Evolutionary conservation across 1,284 basidiomycete species (phyloP).

Genomic region (Papiliotrema flavescens): DNA sequence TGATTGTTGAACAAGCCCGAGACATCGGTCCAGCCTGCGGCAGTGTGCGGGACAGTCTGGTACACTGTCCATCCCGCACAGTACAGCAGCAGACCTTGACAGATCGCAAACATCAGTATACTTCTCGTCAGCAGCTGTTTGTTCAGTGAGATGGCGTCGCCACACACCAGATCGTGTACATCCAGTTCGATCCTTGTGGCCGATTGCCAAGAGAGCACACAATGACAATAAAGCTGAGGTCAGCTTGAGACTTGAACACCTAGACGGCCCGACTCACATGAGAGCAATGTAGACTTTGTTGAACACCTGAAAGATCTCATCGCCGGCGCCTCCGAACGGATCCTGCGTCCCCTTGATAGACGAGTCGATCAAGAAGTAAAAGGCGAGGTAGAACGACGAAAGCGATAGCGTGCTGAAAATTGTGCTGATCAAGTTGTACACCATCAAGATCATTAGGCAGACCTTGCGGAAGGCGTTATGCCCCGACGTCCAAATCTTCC

Average conservation of each 20-base stretch:
- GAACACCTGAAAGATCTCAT: conserved; percentile 73
- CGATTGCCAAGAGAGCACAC: conserved; percentile 64
- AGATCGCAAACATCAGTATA: conserved; percentile 44
- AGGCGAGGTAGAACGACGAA: conserved; percentile 57
- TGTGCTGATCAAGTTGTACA: conserved; percentile 45
- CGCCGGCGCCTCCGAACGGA: conserved; percentile 74
- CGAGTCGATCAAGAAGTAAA: conserved; percentile 65
- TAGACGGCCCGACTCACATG: conserved; percentile 53
- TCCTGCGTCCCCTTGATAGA: conserved; percentile 54
- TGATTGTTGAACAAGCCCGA: conserved; percentile 59
- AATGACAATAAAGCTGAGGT: conserved; percentile 30
- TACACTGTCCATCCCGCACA: conserved; percentile 86
- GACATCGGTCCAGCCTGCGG: conserved; percentile 68
- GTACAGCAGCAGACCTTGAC: conserved; percentile 57
- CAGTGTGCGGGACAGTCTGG: conserved; percentile 69
- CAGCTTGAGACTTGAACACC: not conserved
- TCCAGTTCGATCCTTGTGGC: conserved; percentile 82
- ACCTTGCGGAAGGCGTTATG: conserved; percentile 82
- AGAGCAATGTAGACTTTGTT: conserved; percentile 54
- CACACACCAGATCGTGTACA: conserved; percentile 68
- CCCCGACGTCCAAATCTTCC: conserved; percentile 83
- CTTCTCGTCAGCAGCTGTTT: conserved; percentile 50
- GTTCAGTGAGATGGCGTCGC: conserved; percentile 67
- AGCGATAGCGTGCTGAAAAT: conserved; percentile 61
- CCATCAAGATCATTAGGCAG: conserved; percentile 60